These are phyloP conservation scores for Lunasporangiospora selenospora DNA, from an alignment of 192 early-diverging fungal genomes.

Conservation along the genomic window DNA sequence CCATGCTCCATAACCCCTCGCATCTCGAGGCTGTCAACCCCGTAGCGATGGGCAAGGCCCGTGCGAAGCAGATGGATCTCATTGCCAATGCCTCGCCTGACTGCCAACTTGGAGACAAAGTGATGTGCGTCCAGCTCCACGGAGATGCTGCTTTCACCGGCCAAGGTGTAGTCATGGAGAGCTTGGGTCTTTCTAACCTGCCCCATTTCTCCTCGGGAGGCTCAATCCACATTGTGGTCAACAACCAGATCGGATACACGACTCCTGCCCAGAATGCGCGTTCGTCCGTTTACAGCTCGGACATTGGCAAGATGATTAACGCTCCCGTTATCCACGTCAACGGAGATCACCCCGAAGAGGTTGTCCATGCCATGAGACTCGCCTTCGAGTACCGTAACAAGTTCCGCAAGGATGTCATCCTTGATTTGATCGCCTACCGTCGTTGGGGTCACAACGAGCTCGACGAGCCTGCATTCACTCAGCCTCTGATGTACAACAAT, in stretches of 20 bases:
- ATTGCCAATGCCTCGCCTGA: conserved; percentile 63
- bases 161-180: conserved; percentile 95
- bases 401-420: conserved; percentile 95
- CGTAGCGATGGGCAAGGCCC: conserved; percentile 94
- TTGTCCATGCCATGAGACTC: conserved; percentile 81
- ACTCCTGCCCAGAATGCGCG: conserved; percentile 96
- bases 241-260: conserved; percentile 98
- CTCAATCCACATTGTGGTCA: conserved; percentile 96
- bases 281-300: conserved; percentile 89
- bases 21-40: conserved; percentile 98
- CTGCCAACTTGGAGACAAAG: conserved; percentile 91
- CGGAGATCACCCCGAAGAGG: conserved; percentile 94
- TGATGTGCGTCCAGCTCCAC: conserved; percentile 95
- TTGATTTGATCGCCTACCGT: conserved; percentile 95
- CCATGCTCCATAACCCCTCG: conserved; percentile 96
- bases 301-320: conserved; percentile 97
- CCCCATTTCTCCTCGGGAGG: conserved; percentile 96
- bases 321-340: conserved; percentile 97
- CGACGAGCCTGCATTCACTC: conserved; percentile 97
- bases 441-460: conserved; percentile 98
- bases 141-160: conserved; percentile 92
- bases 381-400: conserved; percentile 92
- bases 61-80: conserved; percentile 90
- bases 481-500: conserved; percentile 96
- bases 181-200: conserved; percentile 93